phyloP scores from a whole-genome alignment of 2,329 filamentous ascomycete genomes.

The Scopulariopsis brevicaulis region DNA sequence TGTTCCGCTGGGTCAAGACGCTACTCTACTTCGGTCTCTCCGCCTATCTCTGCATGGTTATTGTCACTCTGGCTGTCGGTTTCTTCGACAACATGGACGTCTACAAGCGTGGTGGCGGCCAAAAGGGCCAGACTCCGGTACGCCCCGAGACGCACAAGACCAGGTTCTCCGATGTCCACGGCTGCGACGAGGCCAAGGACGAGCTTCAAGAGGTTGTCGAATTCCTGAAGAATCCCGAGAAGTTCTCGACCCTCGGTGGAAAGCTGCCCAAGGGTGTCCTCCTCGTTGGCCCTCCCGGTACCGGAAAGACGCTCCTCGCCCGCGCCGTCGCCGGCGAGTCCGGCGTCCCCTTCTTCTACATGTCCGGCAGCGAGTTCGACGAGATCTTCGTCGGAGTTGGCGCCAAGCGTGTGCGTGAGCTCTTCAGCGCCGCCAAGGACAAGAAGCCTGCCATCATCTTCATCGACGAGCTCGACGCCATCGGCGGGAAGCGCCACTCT shows the following conservation, averaged over 20 bases:
- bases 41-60: slow-evolving; percentile 67
- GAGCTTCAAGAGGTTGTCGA: slow-evolving; percentile 95
- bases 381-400: slow-evolving; percentile 97
- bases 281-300: slow-evolving; percentile 89
- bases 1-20: slow-evolving; percentile 92
- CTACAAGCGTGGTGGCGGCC: slow-evolving; percentile 68
- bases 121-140: slow-evolving; percentile 67
- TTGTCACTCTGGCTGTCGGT: slow-evolving; percentile 64
- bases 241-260: slow-evolving; percentile 86
- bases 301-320: slow-evolving; percentile 91
- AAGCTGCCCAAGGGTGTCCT: slow-evolving; percentile 96
- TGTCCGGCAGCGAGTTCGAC: slow-evolving; percentile 98
- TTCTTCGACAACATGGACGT: slow-evolving; percentile 58
- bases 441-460: slow-evolving; percentile 93
- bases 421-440: slow-evolving; percentile 70
- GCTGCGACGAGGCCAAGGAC: slow-evolving; percentile 96
- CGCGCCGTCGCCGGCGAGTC: slow-evolving; percentile 94
- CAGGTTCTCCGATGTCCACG: slow-evolving; percentile 87
- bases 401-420: slow-evolving; percentile 87
- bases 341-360: slow-evolving; percentile 98
- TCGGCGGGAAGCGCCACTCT: slow-evolving; percentile 87
- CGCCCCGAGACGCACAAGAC: slow-evolving; percentile 89
- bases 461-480: slow-evolving; percentile 88
- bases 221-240: slow-evolving; percentile 85
- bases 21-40: slow-evolving; percentile 66